These are phyloP conservation scores for Diatrype stigma DNA, from an alignment of 2,329 filamentous ascomycete genomes.

Conservation along the genomic window DNA sequence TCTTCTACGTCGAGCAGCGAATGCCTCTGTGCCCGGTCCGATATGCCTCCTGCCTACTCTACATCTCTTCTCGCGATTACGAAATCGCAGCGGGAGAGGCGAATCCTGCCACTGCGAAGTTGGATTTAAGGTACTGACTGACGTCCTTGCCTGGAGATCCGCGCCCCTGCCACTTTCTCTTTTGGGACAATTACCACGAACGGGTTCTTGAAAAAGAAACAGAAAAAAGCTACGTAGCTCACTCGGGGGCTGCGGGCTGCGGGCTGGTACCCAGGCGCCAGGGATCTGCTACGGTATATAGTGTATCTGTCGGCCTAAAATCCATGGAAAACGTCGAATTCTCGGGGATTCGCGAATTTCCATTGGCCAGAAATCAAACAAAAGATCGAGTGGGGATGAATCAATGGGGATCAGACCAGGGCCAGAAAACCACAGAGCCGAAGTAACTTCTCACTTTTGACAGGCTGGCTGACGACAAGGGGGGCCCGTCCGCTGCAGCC, in stretches of 20 bases:
- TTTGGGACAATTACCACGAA: conserved; percentile 1
- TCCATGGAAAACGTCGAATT: conserved; percentile 7
- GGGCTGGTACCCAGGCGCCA: neutral
- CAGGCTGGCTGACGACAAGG: neutral
- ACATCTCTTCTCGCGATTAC: no score
- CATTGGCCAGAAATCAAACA: conserved; percentile 32
- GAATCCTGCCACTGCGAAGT: neutral
- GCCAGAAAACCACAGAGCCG: neutral
- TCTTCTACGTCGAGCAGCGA: neutral
- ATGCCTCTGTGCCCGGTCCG: no score
- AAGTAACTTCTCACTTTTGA: neutral
- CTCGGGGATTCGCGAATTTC: conserved; percentile 13
- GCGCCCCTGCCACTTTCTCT: conserved; percentile 2
- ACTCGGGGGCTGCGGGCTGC: no score
- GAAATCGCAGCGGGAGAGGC: no score
- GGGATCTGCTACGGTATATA: neutral
- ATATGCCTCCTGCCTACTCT: neutral
- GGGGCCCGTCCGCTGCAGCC: no score
- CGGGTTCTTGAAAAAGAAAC: neutral
- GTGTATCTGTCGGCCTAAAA: conserved; percentile 8
- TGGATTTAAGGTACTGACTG: neutral
- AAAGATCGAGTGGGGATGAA: conserved; percentile 12
- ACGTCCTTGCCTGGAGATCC: neutral
- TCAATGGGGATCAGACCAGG: neutral
- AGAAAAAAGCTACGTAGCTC: no score